Percentiles rank a stretch among this genome's conserved stretches.
Conservation (phyloP, 805 yeast genomes). For the Cyberlindnera lachancei region DNA sequence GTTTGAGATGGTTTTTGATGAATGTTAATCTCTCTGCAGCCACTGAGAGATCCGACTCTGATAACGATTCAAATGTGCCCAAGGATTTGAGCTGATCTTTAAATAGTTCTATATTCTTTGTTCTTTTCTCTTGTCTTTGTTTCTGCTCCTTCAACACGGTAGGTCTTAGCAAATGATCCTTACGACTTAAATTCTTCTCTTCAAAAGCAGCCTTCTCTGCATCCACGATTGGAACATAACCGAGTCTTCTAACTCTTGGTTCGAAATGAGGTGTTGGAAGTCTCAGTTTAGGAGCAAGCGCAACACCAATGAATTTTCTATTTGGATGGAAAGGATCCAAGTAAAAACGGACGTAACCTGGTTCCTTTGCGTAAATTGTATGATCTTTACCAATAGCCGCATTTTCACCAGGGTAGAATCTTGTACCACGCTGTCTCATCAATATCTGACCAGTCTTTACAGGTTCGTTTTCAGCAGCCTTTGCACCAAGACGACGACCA, state of each 20-base stretch:
- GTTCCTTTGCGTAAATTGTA: constrained; percentile 84
- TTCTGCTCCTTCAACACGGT: constrained; percentile 34
- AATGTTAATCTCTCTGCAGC: constrained; percentile 48
- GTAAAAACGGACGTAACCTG: constrained; percentile 88
- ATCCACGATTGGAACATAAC: constrained; percentile 49
- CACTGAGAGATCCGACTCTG: constrained; percentile 25
- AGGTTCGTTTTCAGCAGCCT: constrained; percentile 65
- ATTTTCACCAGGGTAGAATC: constrained; percentile 90
- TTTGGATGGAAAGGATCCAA: constrained; percentile 94
- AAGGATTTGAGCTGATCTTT: constrained; percentile 22
- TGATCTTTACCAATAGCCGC: constrained; percentile 89
- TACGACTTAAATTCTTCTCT: constrained; percentile 55
- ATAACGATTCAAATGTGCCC: constrained; percentile 19
- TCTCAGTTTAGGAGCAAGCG: constrained; percentile 51
- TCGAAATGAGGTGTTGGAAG: constrained; percentile 87
- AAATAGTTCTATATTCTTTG: constrained; percentile 24
- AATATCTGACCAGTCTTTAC: constrained; percentile 83
- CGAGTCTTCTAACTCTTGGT: constrained; percentile 84
- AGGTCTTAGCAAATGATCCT: constrained; percentile 53
- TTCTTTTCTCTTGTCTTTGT: constrained; percentile 35
- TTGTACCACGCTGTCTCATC: constrained; percentile 92
- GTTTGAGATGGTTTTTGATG: constrained; percentile 46
- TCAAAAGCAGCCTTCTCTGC: constrained; percentile 47
- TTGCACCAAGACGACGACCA: constrained; percentile 91
- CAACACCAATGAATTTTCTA: constrained; percentile 85